Evolutionary conservation across 2,329 filamentous ascomycete genomes (phyloP).

Genomic region (Trichothecium sympodiale): DNA sequence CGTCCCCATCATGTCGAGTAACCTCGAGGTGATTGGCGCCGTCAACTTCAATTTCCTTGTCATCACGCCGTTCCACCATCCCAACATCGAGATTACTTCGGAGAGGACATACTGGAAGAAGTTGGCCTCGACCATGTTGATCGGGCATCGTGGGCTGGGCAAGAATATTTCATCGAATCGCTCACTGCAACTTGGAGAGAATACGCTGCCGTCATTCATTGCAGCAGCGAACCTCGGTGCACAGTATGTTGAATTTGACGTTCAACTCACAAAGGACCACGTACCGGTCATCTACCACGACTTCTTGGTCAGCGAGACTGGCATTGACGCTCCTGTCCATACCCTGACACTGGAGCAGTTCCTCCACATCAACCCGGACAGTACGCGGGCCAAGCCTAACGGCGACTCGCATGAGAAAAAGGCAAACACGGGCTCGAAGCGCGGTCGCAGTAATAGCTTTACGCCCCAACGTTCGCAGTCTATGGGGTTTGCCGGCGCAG

Average conservation of each 20-base stretch:
- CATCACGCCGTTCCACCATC: slow-evolving; percentile 88
- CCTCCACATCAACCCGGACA: slow-evolving; percentile 67
- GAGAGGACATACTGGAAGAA: slow-evolving; percentile 96
- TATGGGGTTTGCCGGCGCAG: slow-evolving; percentile 37
- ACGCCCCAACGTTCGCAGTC: slow-evolving; percentile 41
- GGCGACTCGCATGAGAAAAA: slow-evolving; percentile 3
- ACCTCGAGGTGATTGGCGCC: slow-evolving; percentile 80
- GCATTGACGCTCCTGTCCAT: slow-evolving; percentile 92
- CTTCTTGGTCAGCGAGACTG: slow-evolving; percentile 94
- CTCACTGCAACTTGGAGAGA: slow-evolving; percentile 89
- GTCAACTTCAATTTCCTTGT: slow-evolving; percentile 97
- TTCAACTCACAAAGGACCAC: slow-evolving; percentile 96
- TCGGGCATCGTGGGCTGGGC: slow-evolving; percentile 64
- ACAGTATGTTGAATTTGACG: slow-evolving; percentile 68
- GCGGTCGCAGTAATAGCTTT: slow-evolving; percentile 26
- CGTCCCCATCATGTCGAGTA: slow-evolving; percentile 78
- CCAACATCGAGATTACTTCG: slow-evolving; percentile 84
- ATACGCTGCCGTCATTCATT: slow-evolving; percentile 92
- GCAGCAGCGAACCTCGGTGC: slow-evolving; percentile 87
- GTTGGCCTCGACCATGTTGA: slow-evolving; percentile 74
- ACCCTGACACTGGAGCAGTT: slow-evolving; percentile 93
- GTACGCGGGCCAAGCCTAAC: slow-evolving; percentile 4
- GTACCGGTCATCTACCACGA: slow-evolving; percentile 98
- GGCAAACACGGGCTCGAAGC: slow-evolving; percentile 3
- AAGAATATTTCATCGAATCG: slow-evolving; percentile 80